Evolutionary conservation across 345 rosid species (phyloP), one percentile per base, ranked within the genome.

Genomic region (Eucalyptus cloeziana): DNA sequence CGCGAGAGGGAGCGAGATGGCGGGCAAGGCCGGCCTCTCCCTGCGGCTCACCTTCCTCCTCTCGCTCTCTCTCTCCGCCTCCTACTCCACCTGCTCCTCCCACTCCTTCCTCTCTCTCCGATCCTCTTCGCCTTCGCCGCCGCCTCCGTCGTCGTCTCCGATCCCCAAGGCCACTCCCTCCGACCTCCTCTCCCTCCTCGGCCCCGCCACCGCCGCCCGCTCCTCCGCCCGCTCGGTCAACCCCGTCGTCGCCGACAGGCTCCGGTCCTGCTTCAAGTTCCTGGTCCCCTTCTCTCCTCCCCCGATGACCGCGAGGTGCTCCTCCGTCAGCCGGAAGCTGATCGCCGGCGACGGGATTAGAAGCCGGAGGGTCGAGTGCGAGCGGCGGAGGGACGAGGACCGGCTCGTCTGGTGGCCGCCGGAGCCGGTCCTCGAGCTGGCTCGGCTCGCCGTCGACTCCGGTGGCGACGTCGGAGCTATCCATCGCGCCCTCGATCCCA

Each of bases 361-460:
- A 19, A 25, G 87, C 43, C 92, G 91, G 86, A 86, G 88, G 21
- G 88, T 11, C 83, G 83, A 76, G 43, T 40, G 47, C 47, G 83
- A 76, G 47, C 43, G 47, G 83, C 83, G 47, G 83, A 21, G 88
- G 50, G 90, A 91, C 17, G 96, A 94, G 89, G 93, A 96, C 87
- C 92, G 93, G 89, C 95, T 97, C 81, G 88, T 97, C 25, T 97
- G 99, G 99, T 94, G 97, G 97, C 99, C 99, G 37, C 99, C 99
- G 30, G 93, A 94, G 90, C 91, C 98, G 69, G 92, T 97, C 83
- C 96, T 96, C 8, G 98, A 97, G 71, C 93, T 96, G 67, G 99
- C 99, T 90, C 96, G 99, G 56, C 97, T 97, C 33, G 96, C 98
- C 79, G 89, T 96, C n/a, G 99, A 96, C 88, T 96, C 99, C 64